Evolutionary conservation across 2,329 filamentous ascomycete genomes (phyloP), one percentile per base, ranked within the genome.

Genomic region (Emmonsiellopsis sp.): DNA sequence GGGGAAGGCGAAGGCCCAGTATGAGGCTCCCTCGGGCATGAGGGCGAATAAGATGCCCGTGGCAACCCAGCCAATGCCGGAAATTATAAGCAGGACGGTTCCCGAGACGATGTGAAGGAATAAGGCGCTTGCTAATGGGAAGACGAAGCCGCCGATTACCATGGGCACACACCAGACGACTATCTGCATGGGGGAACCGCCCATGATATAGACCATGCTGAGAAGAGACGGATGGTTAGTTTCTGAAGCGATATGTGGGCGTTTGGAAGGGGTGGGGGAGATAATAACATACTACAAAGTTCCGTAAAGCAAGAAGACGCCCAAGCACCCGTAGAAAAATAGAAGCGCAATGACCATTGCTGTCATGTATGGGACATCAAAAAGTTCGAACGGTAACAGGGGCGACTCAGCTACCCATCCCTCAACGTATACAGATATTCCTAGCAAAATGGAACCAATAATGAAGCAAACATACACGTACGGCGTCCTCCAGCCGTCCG

Each of bases 1-100:
- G 41, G 86, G 84, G 62, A 91, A 89, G 20, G 88, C 76, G 62
- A 80, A 90, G 0, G 83, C 79, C 87, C 87, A 92, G 73, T 86
- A 86, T 44, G 73, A 78, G 0, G 74, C 76, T 2, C 74, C 70
- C 1, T 71, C 64, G 0, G 85, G 85, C 15, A 84, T 76, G 9
- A 86, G 62, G 7, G 85, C 84, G 57, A 87, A 85, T 1, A 89
- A 73, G 0, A 88, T 67, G 0, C 76, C 76, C 1, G 78, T 75
- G 4, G 80, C 65, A 3, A 87, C 63, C 60, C 79, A 84, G 1
- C 82, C 83, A 0, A 79, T 58, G 2, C 77, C 77, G 1, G 84
- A 84, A 35, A 87, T 74, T 50, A 83, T 64, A 57, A 88, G 75
- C 8, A 89, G 70, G 1, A 85, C 59, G 1, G 79, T 81, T 20